Evolutionary conservation across 345 rosid genomes (phyloP).

Genomic region (Sapria himalayana): DNA sequence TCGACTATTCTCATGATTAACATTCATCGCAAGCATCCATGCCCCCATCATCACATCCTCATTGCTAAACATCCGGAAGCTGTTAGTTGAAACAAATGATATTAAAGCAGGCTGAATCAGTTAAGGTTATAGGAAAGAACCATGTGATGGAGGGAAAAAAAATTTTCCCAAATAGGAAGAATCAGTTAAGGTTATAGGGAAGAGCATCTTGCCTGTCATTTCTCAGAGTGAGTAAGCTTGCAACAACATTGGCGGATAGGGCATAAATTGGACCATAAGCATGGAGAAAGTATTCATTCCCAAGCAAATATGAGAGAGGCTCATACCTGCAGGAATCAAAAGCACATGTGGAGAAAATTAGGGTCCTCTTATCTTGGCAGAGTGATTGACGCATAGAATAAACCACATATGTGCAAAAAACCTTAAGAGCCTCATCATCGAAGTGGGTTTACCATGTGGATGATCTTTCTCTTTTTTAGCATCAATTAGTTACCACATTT

Average conservation of each 20-base stretch:
- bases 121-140: neutral
- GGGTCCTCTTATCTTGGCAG: no score
- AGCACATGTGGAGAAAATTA: no score
- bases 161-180: no score
- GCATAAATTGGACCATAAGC: constrained; percentile 93
- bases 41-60: constrained; percentile 93
- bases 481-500: no score
- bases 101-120: neutral
- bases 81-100: constrained; percentile 15
- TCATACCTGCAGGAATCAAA: constrained; percentile 49
- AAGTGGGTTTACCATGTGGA: no score
- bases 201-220: constrained; percentile 40
- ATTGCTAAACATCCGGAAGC: constrained; percentile 92
- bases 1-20: constrained; percentile 54
- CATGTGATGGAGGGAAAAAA: neutral
- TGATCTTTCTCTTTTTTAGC: no score
- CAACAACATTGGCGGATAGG: constrained; percentile 73
- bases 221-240: constrained; percentile 58
- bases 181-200: neutral
- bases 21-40: constrained; percentile 98
- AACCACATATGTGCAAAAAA: no score
- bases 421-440: no score
- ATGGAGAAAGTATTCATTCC: constrained; percentile 77
- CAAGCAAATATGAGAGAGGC: constrained; percentile 52
- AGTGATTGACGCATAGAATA: neutral